A percentile compares a stretch with the other conserved stretches of the same genome.
These are phyloP conservation scores for Thielaviopsis ethacetica DNA, from an alignment of 2,329 filamentous ascomycete genomes.

Conservation along the genomic window DNA sequence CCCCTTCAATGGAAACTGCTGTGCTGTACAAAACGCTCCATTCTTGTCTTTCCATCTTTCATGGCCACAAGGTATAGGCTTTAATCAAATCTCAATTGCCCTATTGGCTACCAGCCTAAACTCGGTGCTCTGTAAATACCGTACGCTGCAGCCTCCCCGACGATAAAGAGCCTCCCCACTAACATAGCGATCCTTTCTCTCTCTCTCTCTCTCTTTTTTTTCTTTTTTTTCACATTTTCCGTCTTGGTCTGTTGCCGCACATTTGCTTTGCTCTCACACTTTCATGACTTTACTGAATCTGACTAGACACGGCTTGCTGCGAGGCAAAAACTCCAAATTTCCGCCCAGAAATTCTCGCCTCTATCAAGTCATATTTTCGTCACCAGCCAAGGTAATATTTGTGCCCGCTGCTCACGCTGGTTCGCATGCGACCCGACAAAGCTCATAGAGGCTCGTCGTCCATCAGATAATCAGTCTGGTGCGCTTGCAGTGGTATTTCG, in stretches of 20 bases:
- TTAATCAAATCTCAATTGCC: too few species aligned
- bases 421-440: neutral
- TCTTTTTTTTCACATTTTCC: neutral
- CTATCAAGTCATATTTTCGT: neutral
- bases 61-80: too few species aligned
- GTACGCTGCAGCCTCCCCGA: neutral
- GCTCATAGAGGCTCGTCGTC: neutral
- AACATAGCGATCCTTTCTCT: neutral
- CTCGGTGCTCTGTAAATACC: neutral
- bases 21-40: neutral
- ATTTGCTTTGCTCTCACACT: neutral
- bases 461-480: neutral
- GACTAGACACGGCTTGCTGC: neutral
- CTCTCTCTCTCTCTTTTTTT: neutral
- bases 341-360: neutral
- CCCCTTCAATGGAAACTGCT: too few species aligned
- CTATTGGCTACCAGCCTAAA: too few species aligned
- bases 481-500: neutral
- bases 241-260: neutral
- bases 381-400: neutral
- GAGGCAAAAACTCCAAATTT: neutral
- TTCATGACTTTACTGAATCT: neutral
- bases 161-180: slow-evolving; percentile 2
- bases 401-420: neutral
- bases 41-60: neutral